Evolutionary conservation across 495 filamentous ascomycete genomes (phyloP).

Genomic region (Aspergillus asperescens): DNA sequence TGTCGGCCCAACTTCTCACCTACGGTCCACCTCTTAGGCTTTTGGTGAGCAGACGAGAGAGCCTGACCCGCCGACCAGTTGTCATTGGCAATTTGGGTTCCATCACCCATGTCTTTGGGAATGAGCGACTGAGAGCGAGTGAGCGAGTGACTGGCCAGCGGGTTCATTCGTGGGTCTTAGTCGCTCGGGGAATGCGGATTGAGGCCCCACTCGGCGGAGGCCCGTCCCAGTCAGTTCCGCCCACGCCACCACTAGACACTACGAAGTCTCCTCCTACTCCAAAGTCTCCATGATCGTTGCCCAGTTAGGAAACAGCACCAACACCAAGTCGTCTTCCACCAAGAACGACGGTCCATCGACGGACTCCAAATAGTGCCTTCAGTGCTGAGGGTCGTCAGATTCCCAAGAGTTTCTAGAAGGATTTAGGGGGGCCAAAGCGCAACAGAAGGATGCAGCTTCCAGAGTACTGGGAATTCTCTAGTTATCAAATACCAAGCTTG

Average conservation of each 20-base stretch:
- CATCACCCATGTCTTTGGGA: not conserved
- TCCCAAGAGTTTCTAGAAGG: slow-evolving; percentile 21
- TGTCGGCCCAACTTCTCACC: slow-evolving; percentile 1
- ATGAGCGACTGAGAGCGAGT: too few species aligned
- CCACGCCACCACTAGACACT: too few species aligned
- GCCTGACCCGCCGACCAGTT: not conserved
- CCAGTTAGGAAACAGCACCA: not conserved
- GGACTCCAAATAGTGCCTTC: not conserved
- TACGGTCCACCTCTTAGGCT: not conserved
- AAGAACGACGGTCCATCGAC: not conserved
- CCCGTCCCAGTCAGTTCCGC: slow-evolving; percentile 17
- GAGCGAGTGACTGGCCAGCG: not conserved
- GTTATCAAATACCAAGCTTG: not conserved
- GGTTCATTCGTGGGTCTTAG: slow-evolving; percentile 13
- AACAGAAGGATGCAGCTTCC: not conserved
- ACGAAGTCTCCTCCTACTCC: too few species aligned
- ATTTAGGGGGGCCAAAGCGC: slow-evolving; percentile 9
- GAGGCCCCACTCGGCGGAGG: slow-evolving; percentile 20
- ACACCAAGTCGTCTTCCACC: not conserved
- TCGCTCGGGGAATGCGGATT: slow-evolving; percentile 23
- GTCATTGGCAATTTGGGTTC: not conserved
- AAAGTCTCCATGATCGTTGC: slow-evolving; percentile 1
- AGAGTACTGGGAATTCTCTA: slow-evolving; percentile 1
- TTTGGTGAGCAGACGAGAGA: not conserved
- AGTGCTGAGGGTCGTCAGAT: slow-evolving; percentile 10